Conservation (phyloP, 129 eudicot species). For the Pulicaria dysenterica region DNA sequence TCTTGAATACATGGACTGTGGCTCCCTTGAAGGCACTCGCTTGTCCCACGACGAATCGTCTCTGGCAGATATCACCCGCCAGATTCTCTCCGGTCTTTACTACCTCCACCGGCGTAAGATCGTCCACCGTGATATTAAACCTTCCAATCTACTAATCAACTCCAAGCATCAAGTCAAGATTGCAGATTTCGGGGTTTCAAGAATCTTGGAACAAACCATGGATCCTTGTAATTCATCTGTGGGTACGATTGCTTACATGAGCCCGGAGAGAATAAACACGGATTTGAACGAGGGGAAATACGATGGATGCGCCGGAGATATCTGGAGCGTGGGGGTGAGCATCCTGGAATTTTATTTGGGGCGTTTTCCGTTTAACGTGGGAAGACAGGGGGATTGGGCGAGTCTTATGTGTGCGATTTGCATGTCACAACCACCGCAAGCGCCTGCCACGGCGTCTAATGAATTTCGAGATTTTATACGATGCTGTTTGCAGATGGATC, state of each 20-base stretch:
- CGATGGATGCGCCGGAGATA: constrained; percentile 84
- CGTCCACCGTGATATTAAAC: constrained; percentile 38
- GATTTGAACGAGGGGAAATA: constrained; percentile 73
- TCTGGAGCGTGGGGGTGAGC: constrained; percentile 89
- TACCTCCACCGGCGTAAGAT: constrained; percentile 42
- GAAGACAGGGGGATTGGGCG: constrained; percentile 78
- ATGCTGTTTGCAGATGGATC: constrained; percentile 79
- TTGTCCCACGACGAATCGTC: constrained; percentile 44
- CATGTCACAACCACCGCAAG: constrained; percentile 72
- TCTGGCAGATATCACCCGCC: constrained; percentile 48
- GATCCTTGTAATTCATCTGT: constrained; percentile 75
- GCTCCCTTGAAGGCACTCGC: constrained; percentile 59
- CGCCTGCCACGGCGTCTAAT: constrained; percentile 59
- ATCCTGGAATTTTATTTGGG: constrained; percentile 74
- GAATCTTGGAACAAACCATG: constrained; percentile 70
- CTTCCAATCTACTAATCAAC: constrained; percentile 54
- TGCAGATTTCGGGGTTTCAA: constrained; percentile 70
- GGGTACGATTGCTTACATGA: constrained; percentile 95
- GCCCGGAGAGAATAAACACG: constrained; percentile 83
- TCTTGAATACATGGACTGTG: constrained; percentile 74
- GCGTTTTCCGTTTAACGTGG: constrained; percentile 62
- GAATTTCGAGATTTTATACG: constrained; percentile 66
- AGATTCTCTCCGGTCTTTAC: constrained; percentile 35
- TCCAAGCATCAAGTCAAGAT: constrained; percentile 32
- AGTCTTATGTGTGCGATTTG: constrained; percentile 85